Evolutionary conservation across 2,329 filamentous ascomycete species (phyloP).

Genomic region (Fusarium graminum): DNA sequence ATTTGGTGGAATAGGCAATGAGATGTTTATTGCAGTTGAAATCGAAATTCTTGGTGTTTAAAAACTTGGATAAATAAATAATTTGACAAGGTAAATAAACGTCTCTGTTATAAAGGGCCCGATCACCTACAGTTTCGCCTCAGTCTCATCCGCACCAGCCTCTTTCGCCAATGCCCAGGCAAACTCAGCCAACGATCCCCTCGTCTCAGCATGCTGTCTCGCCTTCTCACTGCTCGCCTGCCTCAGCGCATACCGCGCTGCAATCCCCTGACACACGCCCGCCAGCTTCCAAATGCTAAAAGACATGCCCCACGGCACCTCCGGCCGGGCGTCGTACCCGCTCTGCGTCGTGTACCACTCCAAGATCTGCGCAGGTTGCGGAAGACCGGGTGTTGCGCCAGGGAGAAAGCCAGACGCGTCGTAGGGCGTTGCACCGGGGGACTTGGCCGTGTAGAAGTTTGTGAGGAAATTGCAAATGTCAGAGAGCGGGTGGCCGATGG

Average conservation of each 20-base stretch:
- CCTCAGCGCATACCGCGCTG: conserved; percentile 83
- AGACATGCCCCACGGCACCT: conserved; percentile 71
- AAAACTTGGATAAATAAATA: too few species aligned
- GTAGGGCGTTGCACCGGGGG: conserved; percentile 40
- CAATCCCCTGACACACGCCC: conserved; percentile 86
- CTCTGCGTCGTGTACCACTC: conserved; percentile 63
- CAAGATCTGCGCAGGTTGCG: conserved; percentile 57
- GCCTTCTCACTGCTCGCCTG: conserved; percentile 93
- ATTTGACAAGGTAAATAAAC: too few species aligned
- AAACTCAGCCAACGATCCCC: conserved; percentile 79
- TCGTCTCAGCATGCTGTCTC: conserved; percentile 75
- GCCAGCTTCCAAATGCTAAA: conserved; percentile 73
- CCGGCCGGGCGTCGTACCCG: conserved; percentile 76
- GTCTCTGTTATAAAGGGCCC: too few species aligned
- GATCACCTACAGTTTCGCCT: conserved; percentile 47
- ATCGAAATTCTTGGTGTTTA: too few species aligned
- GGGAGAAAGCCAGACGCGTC: conserved; percentile 69
- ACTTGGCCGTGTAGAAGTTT: conserved; percentile 56
- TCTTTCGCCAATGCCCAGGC: conserved; percentile 80
- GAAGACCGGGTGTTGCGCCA: conserved; percentile 74
- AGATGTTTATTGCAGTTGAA: too few species aligned
- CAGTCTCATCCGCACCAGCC: conserved; percentile 48
- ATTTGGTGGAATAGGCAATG: too few species aligned
- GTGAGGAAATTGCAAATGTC: conserved; percentile 83
- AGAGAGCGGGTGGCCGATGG: conserved; percentile 93